Conservation (phyloP, 176 grass and related monocot species). For the Eleusine coracana region DNA sequence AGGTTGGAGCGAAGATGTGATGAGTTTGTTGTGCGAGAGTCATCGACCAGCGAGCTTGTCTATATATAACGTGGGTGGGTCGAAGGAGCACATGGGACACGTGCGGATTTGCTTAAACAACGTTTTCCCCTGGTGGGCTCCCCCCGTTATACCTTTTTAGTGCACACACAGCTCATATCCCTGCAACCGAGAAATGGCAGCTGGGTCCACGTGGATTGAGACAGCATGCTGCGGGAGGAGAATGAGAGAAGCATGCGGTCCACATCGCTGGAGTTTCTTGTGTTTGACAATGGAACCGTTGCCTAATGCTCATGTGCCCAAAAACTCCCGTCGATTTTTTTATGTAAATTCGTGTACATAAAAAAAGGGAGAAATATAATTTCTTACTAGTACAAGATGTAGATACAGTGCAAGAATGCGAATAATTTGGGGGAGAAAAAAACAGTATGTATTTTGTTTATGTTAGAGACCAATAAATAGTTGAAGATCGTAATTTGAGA, state of each 20-base stretch:
- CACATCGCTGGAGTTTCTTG: not conserved
- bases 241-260: not conserved
- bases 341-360: too few species aligned
- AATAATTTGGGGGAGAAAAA: too few species aligned
- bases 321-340: too few species aligned
- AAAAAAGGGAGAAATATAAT: too few species aligned
- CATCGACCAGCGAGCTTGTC: not conserved
- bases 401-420: too few species aligned
- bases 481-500: too few species aligned
- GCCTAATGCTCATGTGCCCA: too few species aligned
- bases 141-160: not conserved
- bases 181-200: not conserved
- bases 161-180: slow-evolving; percentile 2
- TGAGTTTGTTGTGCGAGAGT: too few species aligned
- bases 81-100: slow-evolving; percentile 34
- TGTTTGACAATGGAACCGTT: too few species aligned
- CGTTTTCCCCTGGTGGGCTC: not conserved
- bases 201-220: not conserved
- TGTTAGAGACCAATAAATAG: too few species aligned
- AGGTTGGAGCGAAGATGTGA: not conserved
- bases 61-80: slow-evolving; percentile 16
- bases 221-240: not conserved
- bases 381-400: too few species aligned
- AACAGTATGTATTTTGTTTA: too few species aligned
- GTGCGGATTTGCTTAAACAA: slow-evolving; percentile 9